A percentile compares a stretch with the other conserved stretches of the same genome.
These are phyloP conservation scores for Galerina marginata DNA, from an alignment of 768 basidiomycete species.

Conservation along the genomic window DNA sequence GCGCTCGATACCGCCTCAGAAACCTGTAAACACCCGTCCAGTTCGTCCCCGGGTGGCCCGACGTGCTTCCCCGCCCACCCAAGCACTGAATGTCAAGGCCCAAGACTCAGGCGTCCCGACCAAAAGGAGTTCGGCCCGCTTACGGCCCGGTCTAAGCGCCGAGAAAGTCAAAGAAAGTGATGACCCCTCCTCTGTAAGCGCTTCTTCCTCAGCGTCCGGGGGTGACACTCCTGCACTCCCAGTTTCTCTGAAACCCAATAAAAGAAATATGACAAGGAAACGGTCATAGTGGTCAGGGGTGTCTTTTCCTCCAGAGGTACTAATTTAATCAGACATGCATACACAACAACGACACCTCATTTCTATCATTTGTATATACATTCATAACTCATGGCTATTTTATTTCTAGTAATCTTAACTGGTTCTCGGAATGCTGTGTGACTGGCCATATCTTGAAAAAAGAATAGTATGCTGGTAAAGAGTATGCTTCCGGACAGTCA, in stretches of 20 bases:
- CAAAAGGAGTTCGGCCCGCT: constrained; percentile 4
- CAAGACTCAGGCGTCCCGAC: not conserved
- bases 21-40: constrained; percentile 11
- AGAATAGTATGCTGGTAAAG: no score
- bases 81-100: constrained; percentile 8
- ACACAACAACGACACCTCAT: not conserved
- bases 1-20: constrained; percentile 14
- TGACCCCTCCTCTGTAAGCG: constrained; percentile 2
- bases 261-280: constrained; percentile 1
- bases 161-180: constrained; percentile 11
- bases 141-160: constrained; percentile 6
- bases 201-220: constrained; percentile 8
- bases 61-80: constrained; percentile 14
- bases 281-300: not conserved
- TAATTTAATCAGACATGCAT: not conserved
- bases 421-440: no score
- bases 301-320: not conserved
- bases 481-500: no score
- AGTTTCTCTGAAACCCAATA: constrained; percentile 1
- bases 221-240: constrained; percentile 1
- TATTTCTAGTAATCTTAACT: not conserved
- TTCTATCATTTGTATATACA: constrained; percentile 18
- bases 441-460: no score
- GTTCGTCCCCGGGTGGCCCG: constrained; percentile 17
- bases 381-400: constrained; percentile 7